Conservation (phyloP, 2,329 filamentous ascomycete genomes). For the Tolypocladium sp. region DNA sequence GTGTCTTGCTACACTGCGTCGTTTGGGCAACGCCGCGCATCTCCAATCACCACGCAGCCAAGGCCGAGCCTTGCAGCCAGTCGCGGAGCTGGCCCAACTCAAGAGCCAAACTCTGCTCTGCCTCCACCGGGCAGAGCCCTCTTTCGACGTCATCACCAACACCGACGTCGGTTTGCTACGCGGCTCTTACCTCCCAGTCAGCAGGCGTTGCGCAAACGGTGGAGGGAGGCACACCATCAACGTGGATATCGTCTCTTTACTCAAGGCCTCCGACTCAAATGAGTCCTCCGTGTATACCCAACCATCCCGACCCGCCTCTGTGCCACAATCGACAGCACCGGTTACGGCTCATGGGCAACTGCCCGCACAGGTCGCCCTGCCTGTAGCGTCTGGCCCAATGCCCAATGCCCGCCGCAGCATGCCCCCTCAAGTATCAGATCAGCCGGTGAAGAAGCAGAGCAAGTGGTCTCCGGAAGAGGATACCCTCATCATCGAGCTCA, state of each 20-base stretch:
- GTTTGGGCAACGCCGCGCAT: conserved; percentile 6
- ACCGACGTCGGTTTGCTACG: conserved; percentile 17
- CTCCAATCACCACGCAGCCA: conserved; percentile 1
- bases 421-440: conserved; percentile 45
- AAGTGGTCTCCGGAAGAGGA: conserved; percentile 96
- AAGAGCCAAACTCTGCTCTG: conserved; percentile 30
- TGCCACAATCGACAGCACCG: conserved; percentile 10
- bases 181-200: conserved; percentile 17
- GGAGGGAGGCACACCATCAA: conserved; percentile 44
- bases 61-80: conserved; percentile 9
- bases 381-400: conserved; percentile 23
- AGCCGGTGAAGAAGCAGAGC: conserved; percentile 85
- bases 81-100: conserved; percentile 32
- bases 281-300: conserved; percentile 49
- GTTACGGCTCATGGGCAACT: conserved; percentile 11
- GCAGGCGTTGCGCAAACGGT: conserved; percentile 15
- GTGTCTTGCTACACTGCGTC: conserved; percentile 10
- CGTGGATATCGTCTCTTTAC: conserved; percentile 91
- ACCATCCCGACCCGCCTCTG: conserved; percentile 15
- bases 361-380: conserved; percentile 12
- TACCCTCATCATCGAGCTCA: conserved; percentile 83
- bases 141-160: conserved; percentile 18
- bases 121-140: conserved; percentile 30
- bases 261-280: conserved; percentile 68
- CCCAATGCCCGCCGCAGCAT: conserved; percentile 21